Evolutionary conservation across 2,329 filamentous ascomycete species (phyloP).

Genomic region (Fusarium nanum): DNA sequence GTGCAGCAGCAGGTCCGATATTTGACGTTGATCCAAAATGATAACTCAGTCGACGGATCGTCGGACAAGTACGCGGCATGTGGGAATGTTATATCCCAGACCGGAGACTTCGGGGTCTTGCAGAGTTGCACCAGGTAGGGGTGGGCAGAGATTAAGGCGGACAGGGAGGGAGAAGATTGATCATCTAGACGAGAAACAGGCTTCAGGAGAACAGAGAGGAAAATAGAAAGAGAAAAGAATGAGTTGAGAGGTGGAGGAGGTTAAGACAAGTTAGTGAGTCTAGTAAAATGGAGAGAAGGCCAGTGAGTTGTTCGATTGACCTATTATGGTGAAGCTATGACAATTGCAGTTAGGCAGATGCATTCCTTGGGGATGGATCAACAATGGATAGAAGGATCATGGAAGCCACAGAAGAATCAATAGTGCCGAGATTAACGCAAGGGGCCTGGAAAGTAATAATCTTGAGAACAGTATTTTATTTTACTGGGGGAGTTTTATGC

Average conservation of each 20-base stretch:
- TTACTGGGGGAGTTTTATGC: constrained; percentile 1
- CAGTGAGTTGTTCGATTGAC: background rate
- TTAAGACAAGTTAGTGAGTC: background rate
- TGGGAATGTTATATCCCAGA: constrained; percentile 20
- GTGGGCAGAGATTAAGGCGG: constrained; percentile 16
- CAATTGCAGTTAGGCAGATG: constrained; percentile 19
- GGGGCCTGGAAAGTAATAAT: background rate
- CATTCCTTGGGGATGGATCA: constrained; percentile 9
- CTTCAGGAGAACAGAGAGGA: background rate
- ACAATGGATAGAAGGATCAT: constrained; percentile 28
- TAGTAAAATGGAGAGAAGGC: constrained; percentile 14
- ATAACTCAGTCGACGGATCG: constrained; percentile 38
- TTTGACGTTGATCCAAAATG: constrained; percentile 27
- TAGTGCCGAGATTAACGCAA: constrained; percentile 25
- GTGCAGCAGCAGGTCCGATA: constrained; percentile 7
- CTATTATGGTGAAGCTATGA: constrained; percentile 24
- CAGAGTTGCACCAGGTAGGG: constrained; percentile 23
- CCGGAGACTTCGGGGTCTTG: constrained; percentile 24
- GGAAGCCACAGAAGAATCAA: constrained; percentile 23
- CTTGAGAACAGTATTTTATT: background rate
- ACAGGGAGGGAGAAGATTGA: constrained; percentile 11
- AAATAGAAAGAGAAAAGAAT: background rate
- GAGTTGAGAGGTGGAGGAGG: constrained; percentile 10
- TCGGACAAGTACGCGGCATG: constrained; percentile 43
- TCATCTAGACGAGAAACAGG: background rate